Conservation (phyloP, 345 rosid species). For the Mangifera indica region DNA sequence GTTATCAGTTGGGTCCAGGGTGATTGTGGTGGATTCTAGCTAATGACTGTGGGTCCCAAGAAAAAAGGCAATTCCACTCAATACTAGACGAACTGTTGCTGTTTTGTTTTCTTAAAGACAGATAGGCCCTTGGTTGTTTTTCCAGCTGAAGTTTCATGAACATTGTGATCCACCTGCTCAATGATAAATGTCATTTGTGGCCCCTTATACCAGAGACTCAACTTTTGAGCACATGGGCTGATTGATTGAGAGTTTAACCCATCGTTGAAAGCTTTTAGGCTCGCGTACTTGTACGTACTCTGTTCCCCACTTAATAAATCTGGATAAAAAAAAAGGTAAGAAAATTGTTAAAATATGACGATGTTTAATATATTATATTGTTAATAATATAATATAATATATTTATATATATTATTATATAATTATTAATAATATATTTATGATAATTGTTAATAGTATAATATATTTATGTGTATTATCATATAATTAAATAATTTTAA, state of each 20-base stretch:
- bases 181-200: neutral
- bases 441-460: too few species aligned
- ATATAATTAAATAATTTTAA: too few species aligned
- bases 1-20: neutral
- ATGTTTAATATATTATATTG: too few species aligned
- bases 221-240: slow-evolving; percentile 18
- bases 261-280: neutral
- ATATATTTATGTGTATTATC: too few species aligned
- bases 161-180: neutral
- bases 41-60: too few species aligned
- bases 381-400: too few species aligned
- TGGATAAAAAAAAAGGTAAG: too few species aligned
- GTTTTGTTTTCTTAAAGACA: neutral
- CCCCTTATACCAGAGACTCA: neutral
- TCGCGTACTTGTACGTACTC: neutral
- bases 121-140: neutral
- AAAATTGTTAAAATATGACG: too few species aligned
- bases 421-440: too few species aligned
- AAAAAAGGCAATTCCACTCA: too few species aligned
- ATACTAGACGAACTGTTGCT: neutral
- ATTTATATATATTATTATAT: too few species aligned
- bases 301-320: too few species aligned
- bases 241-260: neutral
- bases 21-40: neutral
- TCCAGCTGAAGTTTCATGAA: neutral